A percentile compares a stretch with the other conserved stretches of the same genome.
These are phyloP conservation scores for Chalaropsis thielavioides DNA, from an alignment of 2,329 filamentous ascomycete genomes.

Conservation along the genomic window DNA sequence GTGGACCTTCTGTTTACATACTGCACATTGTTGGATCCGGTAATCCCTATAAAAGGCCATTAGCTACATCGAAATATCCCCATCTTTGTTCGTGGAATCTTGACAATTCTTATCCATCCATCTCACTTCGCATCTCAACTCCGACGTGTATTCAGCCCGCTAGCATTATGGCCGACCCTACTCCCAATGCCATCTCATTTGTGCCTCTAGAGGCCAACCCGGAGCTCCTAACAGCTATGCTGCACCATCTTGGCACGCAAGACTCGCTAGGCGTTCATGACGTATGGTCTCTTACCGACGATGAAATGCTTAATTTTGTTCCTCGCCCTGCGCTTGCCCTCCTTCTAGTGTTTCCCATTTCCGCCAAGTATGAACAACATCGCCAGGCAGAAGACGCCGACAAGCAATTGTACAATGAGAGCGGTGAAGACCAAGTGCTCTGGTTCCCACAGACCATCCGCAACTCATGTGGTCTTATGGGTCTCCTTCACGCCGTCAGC, in stretches of 20 bases:
- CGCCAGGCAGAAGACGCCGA: constrained; percentile 58
- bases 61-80: not conserved
- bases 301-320: constrained; percentile 69
- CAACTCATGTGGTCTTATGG: constrained; percentile 87
- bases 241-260: constrained; percentile 75
- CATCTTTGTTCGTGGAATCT: not conserved
- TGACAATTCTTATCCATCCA: not conserved
- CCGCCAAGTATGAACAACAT: constrained; percentile 60
- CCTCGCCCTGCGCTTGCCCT: constrained; percentile 79
- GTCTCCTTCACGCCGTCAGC: constrained; percentile 62
- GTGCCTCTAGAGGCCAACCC: constrained; percentile 62
- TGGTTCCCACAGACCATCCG: constrained; percentile 95
- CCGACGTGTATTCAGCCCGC: not conserved
- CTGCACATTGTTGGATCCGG: not conserved
- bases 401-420: constrained; percentile 48
- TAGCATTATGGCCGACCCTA: constrained; percentile 5
- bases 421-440: constrained; percentile 56
- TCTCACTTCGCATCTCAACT: not conserved
- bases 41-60: not conserved
- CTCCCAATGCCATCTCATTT: constrained; percentile 26
- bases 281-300: constrained; percentile 80
- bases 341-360: constrained; percentile 83
- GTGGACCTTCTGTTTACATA: not conserved
- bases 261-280: constrained; percentile 67
- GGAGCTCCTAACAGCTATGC: constrained; percentile 69